phyloP scores from a whole-genome alignment of 2,329 filamentous ascomycete species.

The Gremmenia infestans region DNA sequence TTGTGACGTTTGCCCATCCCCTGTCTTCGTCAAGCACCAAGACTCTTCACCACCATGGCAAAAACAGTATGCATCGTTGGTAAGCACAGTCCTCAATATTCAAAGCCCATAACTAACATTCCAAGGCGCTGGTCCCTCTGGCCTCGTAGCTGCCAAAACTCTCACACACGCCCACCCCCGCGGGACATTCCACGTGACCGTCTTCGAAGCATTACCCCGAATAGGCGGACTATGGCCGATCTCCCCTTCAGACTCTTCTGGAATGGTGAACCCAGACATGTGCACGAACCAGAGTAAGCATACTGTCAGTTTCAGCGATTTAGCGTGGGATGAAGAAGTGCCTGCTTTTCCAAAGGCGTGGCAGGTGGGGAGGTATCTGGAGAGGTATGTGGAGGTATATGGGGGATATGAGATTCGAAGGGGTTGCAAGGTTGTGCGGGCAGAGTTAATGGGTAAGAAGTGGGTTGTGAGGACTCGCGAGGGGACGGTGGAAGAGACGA shows the following conservation, averaged over 20 bases:
- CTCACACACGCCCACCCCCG: constrained; percentile 55
- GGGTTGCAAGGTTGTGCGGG: constrained; percentile 17
- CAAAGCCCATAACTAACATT: background rate
- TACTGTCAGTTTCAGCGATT: constrained; percentile 67
- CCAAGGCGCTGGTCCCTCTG: constrained; percentile 63
- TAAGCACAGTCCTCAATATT: constrained; percentile 4
- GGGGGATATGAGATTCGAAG: constrained; percentile 21
- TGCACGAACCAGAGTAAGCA: constrained; percentile 71
- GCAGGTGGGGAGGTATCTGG: constrained; percentile 70
- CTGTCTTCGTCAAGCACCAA: background rate
- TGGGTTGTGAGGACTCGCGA: constrained; percentile 19
- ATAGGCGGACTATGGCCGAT: constrained; percentile 77
- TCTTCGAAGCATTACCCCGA: constrained; percentile 62
- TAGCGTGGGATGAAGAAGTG: constrained; percentile 59
- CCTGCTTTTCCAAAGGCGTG: constrained; percentile 71
- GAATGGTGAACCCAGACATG: constrained; percentile 60
- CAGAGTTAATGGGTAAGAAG: constrained; percentile 6
- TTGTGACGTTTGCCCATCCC: background rate
- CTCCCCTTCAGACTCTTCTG: constrained; percentile 39
- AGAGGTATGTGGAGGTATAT: constrained; percentile 57
- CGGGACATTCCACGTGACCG: constrained; percentile 57
- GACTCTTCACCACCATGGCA: background rate
- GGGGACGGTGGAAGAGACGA: background rate
- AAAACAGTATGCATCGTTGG: constrained; percentile 28
- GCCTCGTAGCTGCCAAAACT: constrained; percentile 67